Evolutionary conservation across 169 alveolate genomes (phyloP), one percentile per base, ranked within the genome.

Genomic region (Miamiensis avidus): DNA sequence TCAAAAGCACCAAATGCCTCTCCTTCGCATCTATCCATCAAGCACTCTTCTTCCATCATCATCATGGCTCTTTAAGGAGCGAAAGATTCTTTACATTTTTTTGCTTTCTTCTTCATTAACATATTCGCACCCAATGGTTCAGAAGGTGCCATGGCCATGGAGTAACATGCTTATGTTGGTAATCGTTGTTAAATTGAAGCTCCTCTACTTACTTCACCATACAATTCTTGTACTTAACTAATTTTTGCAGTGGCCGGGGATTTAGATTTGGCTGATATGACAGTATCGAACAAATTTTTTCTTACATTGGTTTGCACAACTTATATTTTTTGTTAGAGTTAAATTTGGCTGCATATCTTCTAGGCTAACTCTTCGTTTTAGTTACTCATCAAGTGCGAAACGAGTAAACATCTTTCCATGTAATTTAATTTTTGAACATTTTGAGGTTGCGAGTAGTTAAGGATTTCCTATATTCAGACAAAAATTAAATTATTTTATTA

Each of bases 371-470:
- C 4, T 49, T 49, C 20, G 4, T 49, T 11, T 20, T 49, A 4
- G 20, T 49, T 49, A 11, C 20, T 49, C 26, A 20, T 20, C 20
- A 49, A 49, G 20, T 49, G 20, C 4, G 69, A 49, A 49, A 49
- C 69, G 26, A 49, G 20, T 49, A 49, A 49, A 20, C 69, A 49
- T 49, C 20, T 49, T 49, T 49, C 69, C 31, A 73, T 34, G 75
- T 1, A 34, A 34, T 34, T 11, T 64, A 73, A 15, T 73, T 34
- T 74, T 49, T 27, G 29, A 33, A 31, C 25, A 29, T 28, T 28
- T 28, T 82, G 72, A 33, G 34, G 74, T 82, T 76, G 20, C 82
- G 83, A 33, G 82, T 49, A 32, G 28, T 82, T 64, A 72, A 83
- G 32, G 29, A 25, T 64, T 87, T 74, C 29, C 75, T 74, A 29